Base-by-base conservation (phyloP, 106 monocot species). In the Dendrobium chrysotoxum region DNA sequence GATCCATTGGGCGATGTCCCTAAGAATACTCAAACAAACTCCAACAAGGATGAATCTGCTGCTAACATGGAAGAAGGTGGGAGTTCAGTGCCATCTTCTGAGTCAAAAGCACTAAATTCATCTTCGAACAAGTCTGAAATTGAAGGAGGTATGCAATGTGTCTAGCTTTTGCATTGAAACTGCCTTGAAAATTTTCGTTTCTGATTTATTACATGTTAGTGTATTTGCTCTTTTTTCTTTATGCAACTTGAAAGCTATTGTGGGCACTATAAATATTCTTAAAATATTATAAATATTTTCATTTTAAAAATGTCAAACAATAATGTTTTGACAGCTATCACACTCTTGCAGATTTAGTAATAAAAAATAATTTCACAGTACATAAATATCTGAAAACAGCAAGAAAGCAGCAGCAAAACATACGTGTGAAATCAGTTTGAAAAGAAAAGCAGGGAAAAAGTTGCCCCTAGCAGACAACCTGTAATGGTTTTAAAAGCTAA, bases 1-100 rank as follows among this genome's bases (percentile, higher is more conserved):
- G 92, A 92, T 87, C 94, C 94, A 40, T 78, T 98, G 64, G 92
- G 84, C 65, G 79, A 89, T 86, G 84, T 92, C 35, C 92, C 88
- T 35, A 88, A 88, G 68, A 82, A 53, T 53, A 39, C 82, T 77
- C 28, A 78, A n/a, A 83, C 40, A 72, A 85, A 75, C 75, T 28
- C 55, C 18, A 78, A 77, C 61, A 79, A 81, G 31, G 79, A 40
- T 28, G 80, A 82, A 45, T 76, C 80, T 77, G 64, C 75, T 83
- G 72, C 44, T 64, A 72, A 16, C 31, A 72, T 45, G 4, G 83
- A 85, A 40, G 79, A 54, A 26, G 76, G 66, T 88, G 40, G 20
- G 42, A 42, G 74, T 74, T 86, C 88, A 40, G n/a, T 41, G 39
- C 39, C 28, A 42, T 21, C 74, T 42, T 40, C 7, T 74, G n/a